Conservation (phyloP, 805 yeast genomes). For the Yarrowia bubula region DNA sequence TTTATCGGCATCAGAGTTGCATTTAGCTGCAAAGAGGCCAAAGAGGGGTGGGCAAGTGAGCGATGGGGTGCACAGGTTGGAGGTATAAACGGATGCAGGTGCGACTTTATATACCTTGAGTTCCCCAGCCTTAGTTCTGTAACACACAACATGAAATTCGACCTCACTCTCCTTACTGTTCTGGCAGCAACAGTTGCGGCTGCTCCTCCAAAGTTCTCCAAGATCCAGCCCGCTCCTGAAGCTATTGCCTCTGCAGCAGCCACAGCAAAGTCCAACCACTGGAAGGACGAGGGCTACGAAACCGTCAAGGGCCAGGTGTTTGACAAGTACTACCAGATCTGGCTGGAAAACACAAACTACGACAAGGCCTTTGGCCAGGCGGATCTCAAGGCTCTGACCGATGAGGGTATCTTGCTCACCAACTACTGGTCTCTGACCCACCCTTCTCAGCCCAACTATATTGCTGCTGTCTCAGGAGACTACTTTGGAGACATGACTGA, state of each 20-base stretch:
- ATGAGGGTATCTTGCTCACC: conserved; percentile 47
- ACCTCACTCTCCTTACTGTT: neutral
- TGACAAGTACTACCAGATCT: conserved; percentile 46
- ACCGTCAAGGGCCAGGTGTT: conserved; percentile 43
- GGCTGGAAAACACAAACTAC: conserved; percentile 53
- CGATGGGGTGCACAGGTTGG: neutral
- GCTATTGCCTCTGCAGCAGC: conserved; percentile 38
- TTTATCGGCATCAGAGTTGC: conserved; percentile 3
- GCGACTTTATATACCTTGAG: neutral
- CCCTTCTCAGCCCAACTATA: conserved; percentile 56
- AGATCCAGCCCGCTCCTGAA: conserved; percentile 37
- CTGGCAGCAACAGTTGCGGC: conserved; percentile 3
- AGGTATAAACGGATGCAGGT: neutral
- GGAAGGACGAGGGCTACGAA: conserved; percentile 36
- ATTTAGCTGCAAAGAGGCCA: neutral
- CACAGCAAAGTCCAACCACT: conserved; percentile 39
- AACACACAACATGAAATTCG: neutral
- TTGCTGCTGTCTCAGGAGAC: conserved; percentile 52
- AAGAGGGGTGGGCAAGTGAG: conserved; percentile 7
- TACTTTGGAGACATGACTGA: conserved; percentile 50
- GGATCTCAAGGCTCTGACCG: conserved; percentile 45
- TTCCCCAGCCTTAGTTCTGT: too few relatives aligned
- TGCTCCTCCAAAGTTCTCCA: neutral
- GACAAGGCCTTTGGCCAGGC: conserved; percentile 50
- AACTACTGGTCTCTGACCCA: conserved; percentile 55